Percentiles rank a stretch among this genome's conserved stretches.
Evolutionary conservation across 768 basidiomycete genomes (phyloP).

Genomic region (Hypholoma fasciculare): DNA sequence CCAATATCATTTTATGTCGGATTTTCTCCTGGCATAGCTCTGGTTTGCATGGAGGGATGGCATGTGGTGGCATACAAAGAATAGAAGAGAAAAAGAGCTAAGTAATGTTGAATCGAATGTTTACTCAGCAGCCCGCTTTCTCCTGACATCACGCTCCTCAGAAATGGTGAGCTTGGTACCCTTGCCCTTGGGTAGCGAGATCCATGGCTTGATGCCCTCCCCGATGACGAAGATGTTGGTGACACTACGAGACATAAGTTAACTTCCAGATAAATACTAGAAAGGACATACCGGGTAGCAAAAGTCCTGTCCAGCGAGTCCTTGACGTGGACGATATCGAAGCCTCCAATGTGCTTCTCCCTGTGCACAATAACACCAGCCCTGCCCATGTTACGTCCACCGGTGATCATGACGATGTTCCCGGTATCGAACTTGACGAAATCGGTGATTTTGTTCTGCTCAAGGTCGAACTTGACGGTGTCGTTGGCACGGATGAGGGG

Average conservation of each 20-base stretch:
- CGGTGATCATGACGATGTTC: conserved; percentile 96
- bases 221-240: conserved; percentile 99
- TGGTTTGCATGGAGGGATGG: conserved; percentile 30
- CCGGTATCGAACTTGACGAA: conserved; percentile 97
- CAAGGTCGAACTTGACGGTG: conserved; percentile 95
- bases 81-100: conserved; percentile 27
- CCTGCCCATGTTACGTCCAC: conserved; percentile 99
- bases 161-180: conserved; percentile 97
- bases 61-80: conserved; percentile 42
- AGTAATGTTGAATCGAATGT: conserved; percentile 32
- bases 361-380: conserved; percentile 94
- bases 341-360: conserved; percentile 97
- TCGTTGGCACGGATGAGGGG: conserved; percentile 95
- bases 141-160: conserved; percentile 92
- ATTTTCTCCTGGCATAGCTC: conserved; percentile 10
- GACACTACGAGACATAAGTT: conserved; percentile 51
- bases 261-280: not conserved
- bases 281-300: conserved; percentile 81
- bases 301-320: conserved; percentile 95
- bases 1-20: conserved; percentile 1
- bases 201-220: conserved; percentile 92
- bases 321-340: conserved; percentile 98
- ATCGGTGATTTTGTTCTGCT: conserved; percentile 90
- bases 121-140: conserved; percentile 76
- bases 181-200: conserved; percentile 97